These are phyloP conservation scores for Globisporangium abappressorium DNA, from an alignment of 352 stramenopile genomes.

Conservation along the genomic window DNA sequence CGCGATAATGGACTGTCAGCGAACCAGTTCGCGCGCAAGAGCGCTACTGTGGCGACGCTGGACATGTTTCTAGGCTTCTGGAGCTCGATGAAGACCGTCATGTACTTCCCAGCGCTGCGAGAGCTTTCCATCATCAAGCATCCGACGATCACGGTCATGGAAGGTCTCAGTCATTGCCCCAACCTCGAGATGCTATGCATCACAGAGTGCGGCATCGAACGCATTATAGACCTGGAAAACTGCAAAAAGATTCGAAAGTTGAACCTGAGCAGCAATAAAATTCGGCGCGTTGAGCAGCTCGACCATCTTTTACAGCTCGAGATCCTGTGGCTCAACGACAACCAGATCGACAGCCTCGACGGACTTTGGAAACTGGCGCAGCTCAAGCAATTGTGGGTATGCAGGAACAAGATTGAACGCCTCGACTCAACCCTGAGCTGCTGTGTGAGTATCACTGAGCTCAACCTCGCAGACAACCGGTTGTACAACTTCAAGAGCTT, in stretches of 20 bases:
- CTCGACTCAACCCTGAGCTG: slow-evolving; percentile 65
- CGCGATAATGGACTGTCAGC: slow-evolving; percentile 57
- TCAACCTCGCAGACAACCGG: slow-evolving; percentile 86
- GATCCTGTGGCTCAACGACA: slow-evolving; percentile 82
- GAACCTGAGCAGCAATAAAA: slow-evolving; percentile 73
- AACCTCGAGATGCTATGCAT: slow-evolving; percentile 65
- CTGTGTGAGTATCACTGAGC: slow-evolving; percentile 54
- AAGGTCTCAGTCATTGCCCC: slow-evolving; percentile 47
- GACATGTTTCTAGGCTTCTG: slow-evolving; percentile 84
- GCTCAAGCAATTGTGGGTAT: slow-evolving; percentile 70
- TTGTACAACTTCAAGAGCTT: slow-evolving; percentile 88
- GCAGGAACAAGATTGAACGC: slow-evolving; percentile 64
- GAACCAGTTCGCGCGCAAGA: slow-evolving; percentile 52
- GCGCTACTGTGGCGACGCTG: slow-evolving; percentile 33
- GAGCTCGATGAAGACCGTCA: slow-evolving; percentile 60
- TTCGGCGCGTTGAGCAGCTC: slow-evolving; percentile 53
- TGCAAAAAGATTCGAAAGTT: slow-evolving; percentile 56
- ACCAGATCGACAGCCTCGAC: slow-evolving; percentile 53
- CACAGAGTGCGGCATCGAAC: slow-evolving; percentile 58
- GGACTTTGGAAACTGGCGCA: slow-evolving; percentile 49
- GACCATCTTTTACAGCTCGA: slow-evolving; percentile 58
- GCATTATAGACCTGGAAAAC: slow-evolving; percentile 38
- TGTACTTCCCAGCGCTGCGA: slow-evolving; percentile 55
- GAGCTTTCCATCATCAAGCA: slow-evolving; percentile 80
- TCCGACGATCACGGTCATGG: slow-evolving; percentile 51